Evolutionary conservation across 2,329 filamentous ascomycete species (phyloP), one percentile per base, ranked within the genome.

Genomic region (Aspergillus neotritici): DNA sequence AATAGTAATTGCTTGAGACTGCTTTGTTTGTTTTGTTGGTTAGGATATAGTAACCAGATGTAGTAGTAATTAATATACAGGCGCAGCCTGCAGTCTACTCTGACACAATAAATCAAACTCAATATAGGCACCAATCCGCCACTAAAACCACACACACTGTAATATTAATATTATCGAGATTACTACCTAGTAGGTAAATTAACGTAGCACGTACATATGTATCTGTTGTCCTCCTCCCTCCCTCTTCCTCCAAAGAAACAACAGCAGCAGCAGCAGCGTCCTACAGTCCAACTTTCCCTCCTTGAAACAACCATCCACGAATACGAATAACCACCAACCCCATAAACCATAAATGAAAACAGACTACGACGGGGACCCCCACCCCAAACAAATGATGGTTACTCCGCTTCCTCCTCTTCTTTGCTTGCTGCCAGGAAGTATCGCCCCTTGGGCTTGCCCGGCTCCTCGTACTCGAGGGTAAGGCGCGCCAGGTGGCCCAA

Each of bases 381-480:
- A n/a, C 4, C 30, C 4, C 1, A 40, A 14, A 21, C 6, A 8
- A 12, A 28, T 6, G 3, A 14, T 9, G 17, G 16, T 49, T 49
- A 71, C 47, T 71, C 67, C 32, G 61, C 62, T 12, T 71, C 69
- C 42, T 71, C 69, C 40, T 72, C 69, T 34, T 71, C 68, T 52
- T 67, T 71, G 45, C 58, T 69, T 15, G 64, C 53, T 14, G 67
- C 60, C 45, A 72, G 54, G 41, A 61, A 64, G 60, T 64, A 72
- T 21, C 67, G 63, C 15, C 68, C 66, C 41, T 66, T 66, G 12
- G 67, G 63, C 52, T 68, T 63, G 7, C 70, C 70, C 35, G 70
- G 68, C 41, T 65, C 61, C 54, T 76, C 72, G 49, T 75, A 73
- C 55, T 75, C 72, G 38, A 75, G 49, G 12, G 70, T 70, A 30